Evolutionary conservation across 1,284 basidiomycete genomes (phyloP).

Genomic region (Tranzscheliella williamsii): DNA sequence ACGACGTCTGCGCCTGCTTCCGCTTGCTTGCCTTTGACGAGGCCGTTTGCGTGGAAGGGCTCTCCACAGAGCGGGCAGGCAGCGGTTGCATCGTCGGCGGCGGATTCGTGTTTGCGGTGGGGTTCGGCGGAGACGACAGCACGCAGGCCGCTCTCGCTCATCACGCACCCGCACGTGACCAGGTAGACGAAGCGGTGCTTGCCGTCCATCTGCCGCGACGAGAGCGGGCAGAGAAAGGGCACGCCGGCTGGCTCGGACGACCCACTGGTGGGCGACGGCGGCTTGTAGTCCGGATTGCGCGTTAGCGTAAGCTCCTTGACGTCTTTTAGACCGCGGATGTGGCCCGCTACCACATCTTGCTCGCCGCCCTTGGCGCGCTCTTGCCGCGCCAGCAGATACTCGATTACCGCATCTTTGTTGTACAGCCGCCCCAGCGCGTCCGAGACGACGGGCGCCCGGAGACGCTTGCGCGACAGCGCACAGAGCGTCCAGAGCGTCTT

Average conservation of each 20-base stretch:
- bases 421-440: constrained; percentile 54
- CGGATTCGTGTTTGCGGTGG: not conserved
- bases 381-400: constrained; percentile 44
- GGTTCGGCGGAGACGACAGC: constrained; percentile 5
- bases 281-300: constrained; percentile 28
- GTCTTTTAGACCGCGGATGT: constrained; percentile 52
- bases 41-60: constrained; percentile 22
- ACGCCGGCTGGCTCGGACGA: constrained; percentile 8
- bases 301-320: constrained; percentile 38
- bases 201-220: constrained; percentile 53
- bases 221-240: constrained; percentile 55
- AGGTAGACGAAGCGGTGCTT: constrained; percentile 53
- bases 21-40: constrained; percentile 21
- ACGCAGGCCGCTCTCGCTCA: constrained; percentile 48
- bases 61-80: constrained; percentile 46
- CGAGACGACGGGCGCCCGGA: constrained; percentile 44
- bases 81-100: not conserved
- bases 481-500: constrained; percentile 53
- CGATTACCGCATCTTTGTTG: constrained; percentile 56
- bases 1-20: constrained; percentile 28
- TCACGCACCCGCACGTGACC: constrained; percentile 45
- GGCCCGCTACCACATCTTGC: constrained; percentile 1
- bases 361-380: not conserved
- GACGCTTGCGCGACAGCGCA: constrained; percentile 40
- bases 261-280: constrained; percentile 10